These are phyloP conservation scores for Fusarium poae DNA, from an alignment of 2,329 filamentous ascomycete genomes.

Conservation along the genomic window DNA sequence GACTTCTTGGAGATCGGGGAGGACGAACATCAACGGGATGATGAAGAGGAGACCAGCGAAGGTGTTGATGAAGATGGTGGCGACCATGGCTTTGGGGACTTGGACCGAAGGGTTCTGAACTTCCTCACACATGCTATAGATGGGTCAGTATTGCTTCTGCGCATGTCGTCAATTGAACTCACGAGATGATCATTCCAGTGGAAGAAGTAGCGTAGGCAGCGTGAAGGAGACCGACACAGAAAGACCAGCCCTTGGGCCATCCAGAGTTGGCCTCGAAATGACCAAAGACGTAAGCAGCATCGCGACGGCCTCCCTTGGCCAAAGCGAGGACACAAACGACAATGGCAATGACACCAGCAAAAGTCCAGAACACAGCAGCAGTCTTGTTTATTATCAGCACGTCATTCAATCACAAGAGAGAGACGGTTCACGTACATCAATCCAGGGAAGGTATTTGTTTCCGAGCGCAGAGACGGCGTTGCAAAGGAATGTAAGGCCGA, in stretches of 20 bases:
- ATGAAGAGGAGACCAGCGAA: constrained; percentile 76
- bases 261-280: constrained; percentile 77
- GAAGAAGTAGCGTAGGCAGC: constrained; percentile 81
- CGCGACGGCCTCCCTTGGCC: constrained; percentile 75
- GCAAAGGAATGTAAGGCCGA: constrained; percentile 74
- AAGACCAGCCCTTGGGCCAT: constrained; percentile 79
- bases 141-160: constrained; percentile 15
- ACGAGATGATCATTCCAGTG: constrained; percentile 85
- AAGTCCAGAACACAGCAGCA: constrained; percentile 80
- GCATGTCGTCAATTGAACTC: constrained; percentile 53
- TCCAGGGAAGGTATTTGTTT: constrained; percentile 74
- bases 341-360: constrained; percentile 76
- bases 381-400: constrained; percentile 63
- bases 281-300: constrained; percentile 73
- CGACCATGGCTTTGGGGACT: constrained; percentile 80
- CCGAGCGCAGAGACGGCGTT: constrained; percentile 75
- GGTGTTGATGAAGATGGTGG: constrained; percentile 75
- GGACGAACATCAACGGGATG: constrained; percentile 76
- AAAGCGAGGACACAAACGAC: constrained; percentile 72
- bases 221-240: constrained; percentile 78
- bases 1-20: constrained; percentile 71
- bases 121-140: constrained; percentile 77
- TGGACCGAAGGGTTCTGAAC: constrained; percentile 74
- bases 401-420: not conserved
- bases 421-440: constrained; percentile 71